phyloP scores from a whole-genome alignment of 352 stramenopile species.

The Plasmopara muralis region DNA sequence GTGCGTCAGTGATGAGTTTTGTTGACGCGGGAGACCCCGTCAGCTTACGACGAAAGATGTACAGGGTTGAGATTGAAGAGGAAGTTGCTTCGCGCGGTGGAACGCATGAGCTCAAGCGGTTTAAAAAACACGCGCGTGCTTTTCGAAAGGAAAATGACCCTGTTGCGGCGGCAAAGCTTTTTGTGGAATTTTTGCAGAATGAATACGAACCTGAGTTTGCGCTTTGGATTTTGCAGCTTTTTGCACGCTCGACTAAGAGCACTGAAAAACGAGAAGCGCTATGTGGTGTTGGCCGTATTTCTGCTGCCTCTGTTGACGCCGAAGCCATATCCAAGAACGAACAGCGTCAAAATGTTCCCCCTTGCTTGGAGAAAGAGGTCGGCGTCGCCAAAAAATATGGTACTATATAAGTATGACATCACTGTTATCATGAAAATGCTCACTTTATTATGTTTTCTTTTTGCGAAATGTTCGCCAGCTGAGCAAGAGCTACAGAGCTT shows the following conservation, averaged over 20 bases:
- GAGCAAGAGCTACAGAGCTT: constrained; percentile 27
- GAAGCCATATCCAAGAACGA: constrained; percentile 16
- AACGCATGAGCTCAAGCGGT: constrained; percentile 50
- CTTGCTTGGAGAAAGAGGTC: constrained; percentile 19
- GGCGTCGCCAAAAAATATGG: constrained; percentile 30
- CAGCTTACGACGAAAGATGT: constrained; percentile 31
- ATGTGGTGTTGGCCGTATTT: constrained; percentile 25
- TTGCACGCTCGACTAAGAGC: constrained; percentile 46
- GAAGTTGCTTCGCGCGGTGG: constrained; percentile 41
- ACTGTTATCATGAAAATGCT: neutral
- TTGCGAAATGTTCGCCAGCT: constrained; percentile 1
- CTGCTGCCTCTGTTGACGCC: constrained; percentile 14
- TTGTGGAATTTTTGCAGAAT: constrained; percentile 46
- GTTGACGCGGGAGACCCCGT: constrained; percentile 15
- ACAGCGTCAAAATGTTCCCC: constrained; percentile 11
- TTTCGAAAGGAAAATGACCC: constrained; percentile 73
- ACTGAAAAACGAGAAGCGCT: constrained; percentile 49
- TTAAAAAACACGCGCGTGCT: constrained; percentile 57
- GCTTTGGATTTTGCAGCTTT: constrained; percentile 47
- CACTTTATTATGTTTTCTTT: neutral
- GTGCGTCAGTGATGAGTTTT: constrained; percentile 16
- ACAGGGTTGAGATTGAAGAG: constrained; percentile 66
- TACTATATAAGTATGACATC: constrained; percentile 13
- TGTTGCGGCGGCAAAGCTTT: constrained; percentile 31
- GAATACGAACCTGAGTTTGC: constrained; percentile 53